Evolutionary conservation across 306 rosid genomes (phyloP).

Genomic region (Lathyrus oleraceus): DNA sequence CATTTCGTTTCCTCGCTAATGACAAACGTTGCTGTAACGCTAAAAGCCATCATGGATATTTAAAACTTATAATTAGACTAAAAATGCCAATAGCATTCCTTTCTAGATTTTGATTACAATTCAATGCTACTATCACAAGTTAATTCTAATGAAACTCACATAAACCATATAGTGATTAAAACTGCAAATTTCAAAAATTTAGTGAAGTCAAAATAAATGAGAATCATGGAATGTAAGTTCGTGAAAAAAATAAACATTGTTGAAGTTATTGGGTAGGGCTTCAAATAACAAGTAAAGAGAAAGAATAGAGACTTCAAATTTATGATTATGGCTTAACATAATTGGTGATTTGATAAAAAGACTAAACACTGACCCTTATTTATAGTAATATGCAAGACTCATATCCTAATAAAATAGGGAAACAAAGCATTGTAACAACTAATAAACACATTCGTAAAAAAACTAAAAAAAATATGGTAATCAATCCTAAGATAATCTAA

Average conservation of each 20-base stretch:
- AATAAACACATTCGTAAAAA: not conserved
- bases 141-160: not conserved
- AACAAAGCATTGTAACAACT: not conserved
- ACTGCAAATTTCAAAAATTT: not conserved
- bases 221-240: not conserved
- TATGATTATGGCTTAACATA: not conserved
- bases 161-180: not conserved
- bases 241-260: not conserved
- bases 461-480: not conserved
- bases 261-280: not conserved
- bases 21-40: not conserved
- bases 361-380: not conserved
- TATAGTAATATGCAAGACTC: not conserved
- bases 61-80: not conserved
- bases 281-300: not conserved
- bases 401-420: not conserved
- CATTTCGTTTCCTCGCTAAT: not conserved
- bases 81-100: slow-evolving; percentile 10
- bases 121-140: not conserved
- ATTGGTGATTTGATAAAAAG: not conserved
- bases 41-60: not conserved
- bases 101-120: slow-evolving; percentile 5
- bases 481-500: not conserved
- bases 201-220: not conserved
- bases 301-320: not conserved